These are phyloP conservation scores for Lactuca saligna DNA, from an alignment of 129 eudicot species.

Conservation along the genomic window DNA sequence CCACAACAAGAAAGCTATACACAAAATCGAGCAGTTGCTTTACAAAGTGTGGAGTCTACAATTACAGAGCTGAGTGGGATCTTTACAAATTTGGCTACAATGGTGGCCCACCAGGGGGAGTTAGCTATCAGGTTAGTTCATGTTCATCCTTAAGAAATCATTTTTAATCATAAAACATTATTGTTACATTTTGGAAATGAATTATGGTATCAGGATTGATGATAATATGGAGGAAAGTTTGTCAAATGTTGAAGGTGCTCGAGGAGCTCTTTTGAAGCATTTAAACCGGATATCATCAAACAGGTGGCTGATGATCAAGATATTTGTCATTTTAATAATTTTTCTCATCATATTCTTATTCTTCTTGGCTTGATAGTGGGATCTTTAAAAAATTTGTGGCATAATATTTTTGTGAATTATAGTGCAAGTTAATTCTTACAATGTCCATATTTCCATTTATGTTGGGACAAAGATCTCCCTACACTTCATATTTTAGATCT, in stretches of 20 bases:
- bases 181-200: not conserved
- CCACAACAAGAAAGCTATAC: conserved; percentile 57
- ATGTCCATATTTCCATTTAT: not conserved
- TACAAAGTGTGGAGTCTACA: conserved; percentile 85
- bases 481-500: too few species aligned
- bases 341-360: conserved; percentile 64
- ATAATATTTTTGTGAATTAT: conserved; percentile 14
- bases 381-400: conserved; percentile 13
- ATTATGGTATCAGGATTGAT: conserved; percentile 60
- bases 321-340: conserved; percentile 48
- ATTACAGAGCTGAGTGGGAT: conserved; percentile 78
- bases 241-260: conserved; percentile 84
- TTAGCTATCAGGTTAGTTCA: conserved; percentile 64
- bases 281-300: conserved; percentile 74
- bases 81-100: conserved; percentile 76
- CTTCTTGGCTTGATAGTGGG: conserved; percentile 50
- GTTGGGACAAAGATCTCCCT: too few species aligned
- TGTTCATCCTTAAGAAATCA: too few species aligned
- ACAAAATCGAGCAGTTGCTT: conserved; percentile 59
- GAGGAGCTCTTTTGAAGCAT: conserved; percentile 62
- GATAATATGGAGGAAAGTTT: conserved; percentile 91
- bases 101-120: conserved; percentile 88
- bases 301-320: conserved; percentile 76
- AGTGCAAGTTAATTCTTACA: not conserved
- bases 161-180: too few species aligned